Percentiles rank a stretch among this genome's conserved stretches.
Evolutionary conservation across 768 basidiomycete species (phyloP).

Genomic region (Dendrothele bispora): DNA sequence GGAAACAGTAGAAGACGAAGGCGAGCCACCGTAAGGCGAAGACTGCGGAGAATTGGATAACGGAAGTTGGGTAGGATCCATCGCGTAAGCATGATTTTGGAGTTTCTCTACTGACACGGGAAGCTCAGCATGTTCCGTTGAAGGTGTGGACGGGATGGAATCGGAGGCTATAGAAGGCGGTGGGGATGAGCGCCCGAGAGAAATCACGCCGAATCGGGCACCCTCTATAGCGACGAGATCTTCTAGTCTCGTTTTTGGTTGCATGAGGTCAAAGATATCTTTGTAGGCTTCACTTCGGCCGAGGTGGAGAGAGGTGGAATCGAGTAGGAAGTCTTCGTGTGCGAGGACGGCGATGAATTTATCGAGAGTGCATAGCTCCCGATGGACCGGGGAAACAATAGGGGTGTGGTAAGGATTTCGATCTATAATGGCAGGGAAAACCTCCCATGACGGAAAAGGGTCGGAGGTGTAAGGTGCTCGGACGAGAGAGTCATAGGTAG

Average conservation of each 20-base stretch:
- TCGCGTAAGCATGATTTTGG: too few species aligned
- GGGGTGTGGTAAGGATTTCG: slow-evolving; percentile 34
- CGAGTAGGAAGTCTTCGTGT: slow-evolving; percentile 74
- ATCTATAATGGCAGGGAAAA: slow-evolving; percentile 9
- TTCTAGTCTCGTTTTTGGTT: slow-evolving; percentile 75
- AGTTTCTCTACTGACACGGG: too few species aligned
- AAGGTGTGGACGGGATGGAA: too few species aligned
- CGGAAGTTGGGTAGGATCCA: too few species aligned
- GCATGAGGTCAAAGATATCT: slow-evolving; percentile 75
- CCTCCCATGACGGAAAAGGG: slow-evolving; percentile 46
- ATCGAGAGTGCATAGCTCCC: slow-evolving; percentile 76
- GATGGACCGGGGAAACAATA: slow-evolving; percentile 39
- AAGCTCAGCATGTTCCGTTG: too few species aligned
- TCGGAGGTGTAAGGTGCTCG: slow-evolving; percentile 73
- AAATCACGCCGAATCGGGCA: slow-evolving; percentile 28
- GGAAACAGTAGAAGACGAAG: too few species aligned
- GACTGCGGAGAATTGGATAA: too few species aligned
- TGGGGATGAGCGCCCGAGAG: not conserved
- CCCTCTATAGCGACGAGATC: slow-evolving; percentile 60
- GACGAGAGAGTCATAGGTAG: slow-evolving; percentile 61
- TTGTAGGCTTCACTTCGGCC: slow-evolving; percentile 75
- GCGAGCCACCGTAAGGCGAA: too few species aligned
- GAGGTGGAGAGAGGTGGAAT: slow-evolving; percentile 74
- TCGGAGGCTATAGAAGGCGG: not conserved
- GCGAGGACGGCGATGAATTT: slow-evolving; percentile 79